phyloP scores from a whole-genome alignment of 2,329 filamentous ascomycete species.

The Biscogniauxia mediterranea region DNA sequence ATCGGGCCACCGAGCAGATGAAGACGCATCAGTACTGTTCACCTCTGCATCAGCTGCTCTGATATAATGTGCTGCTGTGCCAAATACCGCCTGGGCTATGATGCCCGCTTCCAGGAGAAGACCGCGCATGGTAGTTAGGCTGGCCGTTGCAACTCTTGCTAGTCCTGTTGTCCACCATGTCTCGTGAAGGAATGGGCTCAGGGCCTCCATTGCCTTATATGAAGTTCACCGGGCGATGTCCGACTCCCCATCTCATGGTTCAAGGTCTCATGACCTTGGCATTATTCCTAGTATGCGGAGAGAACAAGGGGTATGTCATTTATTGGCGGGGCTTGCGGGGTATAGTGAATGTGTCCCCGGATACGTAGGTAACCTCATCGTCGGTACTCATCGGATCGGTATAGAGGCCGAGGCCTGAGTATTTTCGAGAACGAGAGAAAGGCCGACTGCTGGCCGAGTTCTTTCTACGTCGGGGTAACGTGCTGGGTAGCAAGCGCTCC shows the following conservation, averaged over 20 bases:
- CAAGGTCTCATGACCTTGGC: background rate
- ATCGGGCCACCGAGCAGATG: constrained; percentile 13
- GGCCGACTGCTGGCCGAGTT: background rate
- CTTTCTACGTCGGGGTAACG: background rate
- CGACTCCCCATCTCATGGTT: background rate
- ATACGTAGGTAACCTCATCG: background rate
- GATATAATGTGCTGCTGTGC: background rate
- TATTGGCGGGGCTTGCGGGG: background rate
- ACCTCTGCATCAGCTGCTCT: background rate
- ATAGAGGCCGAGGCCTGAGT: background rate
- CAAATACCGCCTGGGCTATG: background rate
- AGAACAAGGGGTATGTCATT: background rate
- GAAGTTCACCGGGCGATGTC: background rate
- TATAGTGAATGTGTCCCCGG: background rate
- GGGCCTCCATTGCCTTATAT: background rate
- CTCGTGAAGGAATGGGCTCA: background rate
- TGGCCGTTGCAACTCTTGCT: background rate
- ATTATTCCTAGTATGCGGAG: background rate
- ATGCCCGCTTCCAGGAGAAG: background rate
- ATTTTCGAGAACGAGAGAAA: background rate
- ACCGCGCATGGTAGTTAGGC: background rate
- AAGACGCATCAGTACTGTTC: background rate
- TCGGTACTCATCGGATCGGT: background rate
- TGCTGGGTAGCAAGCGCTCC: background rate
- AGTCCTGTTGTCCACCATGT: background rate